Evolutionary conservation across 768 basidiomycete genomes (phyloP).

Genomic region (Xerocomellus intermedius): DNA sequence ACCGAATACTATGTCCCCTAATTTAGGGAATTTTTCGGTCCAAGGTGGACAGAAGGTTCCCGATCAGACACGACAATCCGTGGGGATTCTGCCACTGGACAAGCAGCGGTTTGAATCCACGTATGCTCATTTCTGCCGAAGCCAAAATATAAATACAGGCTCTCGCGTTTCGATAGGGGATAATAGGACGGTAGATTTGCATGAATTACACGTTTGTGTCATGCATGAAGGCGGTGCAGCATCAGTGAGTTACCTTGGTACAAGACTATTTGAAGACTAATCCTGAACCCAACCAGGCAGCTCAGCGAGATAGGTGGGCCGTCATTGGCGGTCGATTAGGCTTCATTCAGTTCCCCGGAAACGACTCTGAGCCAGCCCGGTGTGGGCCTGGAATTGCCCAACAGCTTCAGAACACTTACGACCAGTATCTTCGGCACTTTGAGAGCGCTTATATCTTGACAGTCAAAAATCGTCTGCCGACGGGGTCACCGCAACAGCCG

Average conservation of each 20-base stretch:
- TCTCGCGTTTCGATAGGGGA: slow-evolving; percentile 47
- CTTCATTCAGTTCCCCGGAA: slow-evolving; percentile 62
- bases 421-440: slow-evolving; percentile 53
- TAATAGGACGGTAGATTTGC: slow-evolving; percentile 55
- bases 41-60: slow-evolving; percentile 23
- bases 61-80: slow-evolving; percentile 17
- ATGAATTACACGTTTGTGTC: slow-evolving; percentile 56
- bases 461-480: slow-evolving; percentile 25
- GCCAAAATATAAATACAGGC: slow-evolving; percentile 41
- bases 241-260: slow-evolving; percentile 38
- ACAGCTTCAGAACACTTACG: slow-evolving; percentile 59
- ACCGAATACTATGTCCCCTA: slow-evolving; percentile 35
- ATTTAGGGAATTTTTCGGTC: slow-evolving; percentile 25
- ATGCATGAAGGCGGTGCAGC: slow-evolving; percentile 53
- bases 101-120: slow-evolving; percentile 51
- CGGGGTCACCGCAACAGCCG: slow-evolving; percentile 13
- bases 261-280: slow-evolving; percentile 6
- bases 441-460: slow-evolving; percentile 53
- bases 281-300: slow-evolving; percentile 41
- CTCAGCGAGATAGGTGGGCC: slow-evolving; percentile 57
- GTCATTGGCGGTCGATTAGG: slow-evolving; percentile 68
- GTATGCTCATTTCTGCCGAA: slow-evolving; percentile 48
- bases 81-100: slow-evolving; percentile 40
- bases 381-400: slow-evolving; percentile 61
- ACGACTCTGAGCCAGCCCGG: slow-evolving; percentile 57